Percentiles rank a stretch among this genome's conserved stretches.
Evolutionary conservation across 306 rosid genomes (phyloP).

Genomic region (Acmispon strigosus): DNA sequence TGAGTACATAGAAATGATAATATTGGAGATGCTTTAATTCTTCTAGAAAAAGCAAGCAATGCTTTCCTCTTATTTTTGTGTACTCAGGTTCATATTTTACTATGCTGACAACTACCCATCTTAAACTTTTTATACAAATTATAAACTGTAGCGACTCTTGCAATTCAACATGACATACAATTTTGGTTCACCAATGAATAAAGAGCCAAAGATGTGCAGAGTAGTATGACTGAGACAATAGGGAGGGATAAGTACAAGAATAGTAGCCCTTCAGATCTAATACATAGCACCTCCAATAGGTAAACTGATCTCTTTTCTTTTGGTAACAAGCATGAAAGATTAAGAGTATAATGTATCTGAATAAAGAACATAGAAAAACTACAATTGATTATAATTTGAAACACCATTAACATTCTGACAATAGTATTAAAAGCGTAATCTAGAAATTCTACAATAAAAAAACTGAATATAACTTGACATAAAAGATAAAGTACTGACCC

Average conservation of each 20-base stretch:
- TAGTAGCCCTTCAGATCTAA: not conserved
- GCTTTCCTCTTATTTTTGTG: conserved; percentile 1
- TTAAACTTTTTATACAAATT: not conserved
- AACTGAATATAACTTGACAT: not conserved
- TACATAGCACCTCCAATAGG: not conserved
- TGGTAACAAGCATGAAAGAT: not conserved
- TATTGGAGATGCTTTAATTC: not conserved
- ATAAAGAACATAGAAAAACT: not conserved
- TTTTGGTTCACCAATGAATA: conserved; percentile 17
- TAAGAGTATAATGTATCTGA: not conserved
- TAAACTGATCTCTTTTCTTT: not conserved
- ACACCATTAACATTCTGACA: not conserved
- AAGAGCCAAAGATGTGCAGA: conserved; percentile 1
- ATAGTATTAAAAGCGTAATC: not conserved
- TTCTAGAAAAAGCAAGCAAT: not conserved
- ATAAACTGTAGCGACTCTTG: not conserved
- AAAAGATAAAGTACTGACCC: not conserved
- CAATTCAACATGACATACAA: conserved; percentile 7
- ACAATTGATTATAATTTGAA: not conserved
- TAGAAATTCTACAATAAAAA: not conserved
- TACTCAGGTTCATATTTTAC: conserved; percentile 2
- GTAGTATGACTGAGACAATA: not conserved
- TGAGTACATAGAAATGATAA: conserved; percentile 19
- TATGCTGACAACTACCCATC: conserved; percentile 7
- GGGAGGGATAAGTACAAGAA: not conserved